Base-by-base conservation (phyloP, 2,329 filamentous ascomycete genomes). In the Cladophialophora immunda region DNA sequence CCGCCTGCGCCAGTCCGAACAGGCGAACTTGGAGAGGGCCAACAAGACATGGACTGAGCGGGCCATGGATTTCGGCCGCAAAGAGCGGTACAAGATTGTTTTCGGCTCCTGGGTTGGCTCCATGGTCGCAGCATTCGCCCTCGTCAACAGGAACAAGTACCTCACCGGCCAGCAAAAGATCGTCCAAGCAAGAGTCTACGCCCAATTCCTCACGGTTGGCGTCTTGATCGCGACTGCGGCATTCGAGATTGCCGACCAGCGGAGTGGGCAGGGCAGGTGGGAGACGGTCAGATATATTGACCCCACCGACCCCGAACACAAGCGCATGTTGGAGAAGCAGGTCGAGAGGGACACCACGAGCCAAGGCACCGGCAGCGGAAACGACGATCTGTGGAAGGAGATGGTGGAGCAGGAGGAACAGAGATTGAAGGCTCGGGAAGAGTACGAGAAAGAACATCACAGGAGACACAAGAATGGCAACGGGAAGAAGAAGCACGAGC, bases 151-250 rank as follows among this genome's bases (percentile, higher is more conserved):
- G 70, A 92, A 92, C 78, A 89, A 87, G 71, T 92, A 90, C 77
- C 84, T 97, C 55, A 87, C 86, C 58, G 89, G 88, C 1, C 82
- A 86, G 68, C 94, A 97, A 84, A 97, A 97, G 85, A 82, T 97
- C 25, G 94, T 97, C 17, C 94, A 97, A 85, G 94, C 93, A 27
- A 90, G 94, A 86, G 91, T 97, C 71, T 97, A 97, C 80, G 94
- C 94, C 3, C 94, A 97, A 83, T 93, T 92, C 5, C 82, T 97
- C 73, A 97, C 94, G 4, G 83, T 97, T 55, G 91, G 90, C 70
- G 92, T 97, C 59, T 84, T 97, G 64, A 86, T 97, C 76, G 88
- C 92, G 64, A 91, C 89, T 34, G 93, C 94, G 55, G 91, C 88
- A 11, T 91, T 97, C 74, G 94, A 97, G 87, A 86, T 89, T 50